Percentiles rank a stretch among this genome's conserved stretches.
Evolutionary conservation across 1,284 basidiomycete species (phyloP).

Genomic region (Marasmius oreades): DNA sequence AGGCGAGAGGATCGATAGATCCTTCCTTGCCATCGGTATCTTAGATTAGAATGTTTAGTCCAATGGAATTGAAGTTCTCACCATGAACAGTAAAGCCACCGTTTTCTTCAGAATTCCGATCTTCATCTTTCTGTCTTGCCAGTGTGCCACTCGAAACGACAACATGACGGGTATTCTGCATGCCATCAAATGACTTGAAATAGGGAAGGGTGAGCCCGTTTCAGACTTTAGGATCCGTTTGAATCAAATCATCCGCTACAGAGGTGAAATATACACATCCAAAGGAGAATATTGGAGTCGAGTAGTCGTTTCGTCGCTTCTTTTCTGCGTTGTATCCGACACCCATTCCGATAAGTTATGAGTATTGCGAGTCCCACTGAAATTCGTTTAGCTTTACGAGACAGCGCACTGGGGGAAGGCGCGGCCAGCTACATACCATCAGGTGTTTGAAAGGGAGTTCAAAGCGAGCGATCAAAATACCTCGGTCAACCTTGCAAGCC

Average conservation of each 20-base stretch:
- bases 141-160: constrained; percentile 85
- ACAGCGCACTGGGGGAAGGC: no score
- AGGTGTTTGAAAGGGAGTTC: constrained; percentile 96
- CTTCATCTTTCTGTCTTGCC: constrained; percentile 89
- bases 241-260: constrained; percentile 94
- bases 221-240: constrained; percentile 91
- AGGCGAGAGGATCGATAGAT: constrained; percentile 82
- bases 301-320: constrained; percentile 92
- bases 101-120: constrained; percentile 95
- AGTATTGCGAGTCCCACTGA: constrained; percentile 39
- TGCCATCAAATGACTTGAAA: not conserved
- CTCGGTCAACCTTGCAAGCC: constrained; percentile 93
- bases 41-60: constrained; percentile 22
- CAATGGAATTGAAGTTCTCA: constrained; percentile 27
- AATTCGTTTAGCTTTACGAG: no score
- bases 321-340: constrained; percentile 99
- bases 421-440: constrained; percentile 65
- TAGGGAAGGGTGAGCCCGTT: not conserved
- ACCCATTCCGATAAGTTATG: constrained; percentile 96
- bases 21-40: constrained; percentile 70
- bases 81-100: constrained; percentile 90
- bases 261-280: constrained; percentile 95
- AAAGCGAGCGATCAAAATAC: constrained; percentile 90
- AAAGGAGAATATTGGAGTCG: constrained; percentile 92
- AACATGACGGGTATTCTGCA: constrained; percentile 93